A percentile compares a stretch with the other conserved stretches of the same genome.
Conservation (phyloP, 2,329 filamentous ascomycete species). For the Fusarium cyanostomum region DNA sequence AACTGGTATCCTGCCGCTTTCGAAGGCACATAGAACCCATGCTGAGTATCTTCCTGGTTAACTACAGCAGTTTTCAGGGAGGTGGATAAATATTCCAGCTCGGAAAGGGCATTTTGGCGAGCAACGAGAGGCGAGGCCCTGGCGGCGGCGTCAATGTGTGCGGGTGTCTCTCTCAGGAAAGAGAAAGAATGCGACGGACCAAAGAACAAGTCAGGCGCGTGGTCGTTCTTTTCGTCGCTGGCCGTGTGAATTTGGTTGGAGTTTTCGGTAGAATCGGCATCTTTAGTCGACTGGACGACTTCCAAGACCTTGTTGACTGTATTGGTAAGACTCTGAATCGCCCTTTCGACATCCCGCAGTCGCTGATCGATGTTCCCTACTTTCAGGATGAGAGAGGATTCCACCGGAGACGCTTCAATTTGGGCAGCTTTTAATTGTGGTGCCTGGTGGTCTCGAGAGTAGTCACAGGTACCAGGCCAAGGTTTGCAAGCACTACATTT, state of each 20-base stretch:
- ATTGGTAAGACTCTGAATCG: background rate
- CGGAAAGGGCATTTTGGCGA: background rate
- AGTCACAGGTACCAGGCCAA: slow-evolving; percentile 7
- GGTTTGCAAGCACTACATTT: slow-evolving; percentile 7
- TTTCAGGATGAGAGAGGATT: no score
- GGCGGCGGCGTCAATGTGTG: background rate
- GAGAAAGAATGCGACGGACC: background rate
- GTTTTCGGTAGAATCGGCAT: background rate
- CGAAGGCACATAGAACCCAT: background rate
- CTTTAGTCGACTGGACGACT: background rate
- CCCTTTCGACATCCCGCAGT: background rate
- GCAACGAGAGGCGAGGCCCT: background rate
- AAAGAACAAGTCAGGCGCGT: background rate
- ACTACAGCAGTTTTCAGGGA: background rate
- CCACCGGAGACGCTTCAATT: background rate
- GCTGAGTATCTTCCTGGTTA: fast-evolving
- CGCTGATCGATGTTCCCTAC: background rate
- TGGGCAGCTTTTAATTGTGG: background rate
- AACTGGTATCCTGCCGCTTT: background rate
- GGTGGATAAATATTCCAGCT: background rate
- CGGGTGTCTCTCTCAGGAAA: background rate
- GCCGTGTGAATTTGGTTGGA: no score
- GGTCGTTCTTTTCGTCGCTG: background rate
- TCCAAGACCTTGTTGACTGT: background rate
- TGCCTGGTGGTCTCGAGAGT: background rate